These are phyloP conservation scores for Aspergillus calidoustus DNA, from an alignment of 2,329 filamentous ascomycete species.

Conservation along the genomic window DNA sequence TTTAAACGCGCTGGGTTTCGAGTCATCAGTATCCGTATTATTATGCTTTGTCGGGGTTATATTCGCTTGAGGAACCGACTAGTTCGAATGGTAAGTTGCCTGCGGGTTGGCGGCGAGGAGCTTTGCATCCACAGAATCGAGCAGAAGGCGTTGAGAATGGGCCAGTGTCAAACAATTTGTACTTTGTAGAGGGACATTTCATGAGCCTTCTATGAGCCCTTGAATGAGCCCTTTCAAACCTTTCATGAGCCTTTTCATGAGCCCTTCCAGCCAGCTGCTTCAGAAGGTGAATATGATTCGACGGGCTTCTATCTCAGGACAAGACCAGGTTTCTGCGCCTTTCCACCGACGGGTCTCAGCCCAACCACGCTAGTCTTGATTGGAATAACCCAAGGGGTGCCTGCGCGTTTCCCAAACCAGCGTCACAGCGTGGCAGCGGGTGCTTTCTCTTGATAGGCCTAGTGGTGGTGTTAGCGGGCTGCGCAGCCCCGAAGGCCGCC, in stretches of 20 bases:
- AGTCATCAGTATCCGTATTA: neutral
- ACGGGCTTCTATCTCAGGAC: neutral
- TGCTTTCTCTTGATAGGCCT: slow-evolving; percentile 19
- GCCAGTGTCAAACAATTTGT: neutral
- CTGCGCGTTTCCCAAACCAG: slow-evolving; percentile 15
- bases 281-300: neutral
- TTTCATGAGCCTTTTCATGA: too few species aligned
- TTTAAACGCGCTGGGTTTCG: slow-evolving; percentile 12
- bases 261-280: neutral
- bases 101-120: neutral
- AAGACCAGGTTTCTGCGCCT: slow-evolving; percentile 11
- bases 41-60: neutral
- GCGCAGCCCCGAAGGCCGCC: slow-evolving; percentile 19
- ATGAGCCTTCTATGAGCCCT: too few species aligned
- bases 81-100: slow-evolving; percentile 2
- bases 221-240: too few species aligned
- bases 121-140: neutral
- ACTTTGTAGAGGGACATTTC: neutral
- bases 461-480: slow-evolving; percentile 10
- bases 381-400: slow-evolving; percentile 8
- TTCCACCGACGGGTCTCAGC: slow-evolving; percentile 15
- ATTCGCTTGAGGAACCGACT: neutral
- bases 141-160: neutral
- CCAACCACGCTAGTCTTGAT: slow-evolving; percentile 7
- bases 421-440: slow-evolving; percentile 19